These are phyloP conservation scores for Xylogone sp. DNA, from an alignment of 2,329 filamentous ascomycete genomes.

Conservation along the genomic window DNA sequence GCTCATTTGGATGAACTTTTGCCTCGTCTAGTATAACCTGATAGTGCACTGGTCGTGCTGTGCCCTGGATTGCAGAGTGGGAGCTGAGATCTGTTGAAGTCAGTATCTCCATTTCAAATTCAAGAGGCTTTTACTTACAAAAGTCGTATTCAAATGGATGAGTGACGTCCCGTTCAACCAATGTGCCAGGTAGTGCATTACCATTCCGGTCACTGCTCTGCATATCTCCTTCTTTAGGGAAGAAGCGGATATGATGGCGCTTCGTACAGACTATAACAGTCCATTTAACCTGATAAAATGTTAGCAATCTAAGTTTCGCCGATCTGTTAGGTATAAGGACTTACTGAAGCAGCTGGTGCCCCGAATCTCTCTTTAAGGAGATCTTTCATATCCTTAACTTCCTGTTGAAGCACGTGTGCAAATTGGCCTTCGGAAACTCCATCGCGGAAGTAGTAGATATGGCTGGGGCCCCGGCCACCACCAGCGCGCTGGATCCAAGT, in stretches of 20 bases:
- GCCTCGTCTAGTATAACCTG: constrained; percentile 84
- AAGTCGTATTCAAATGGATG: constrained; percentile 91
- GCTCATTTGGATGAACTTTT: constrained; percentile 57
- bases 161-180: constrained; percentile 87
- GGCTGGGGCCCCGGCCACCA: constrained; percentile 53
- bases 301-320: constrained; percentile 5
- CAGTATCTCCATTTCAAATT: not conserved
- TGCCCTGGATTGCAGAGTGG: constrained; percentile 85
- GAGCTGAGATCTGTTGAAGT: constrained; percentile 50
- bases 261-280: constrained; percentile 89
- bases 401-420: constrained; percentile 70
- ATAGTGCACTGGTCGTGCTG: constrained; percentile 88
- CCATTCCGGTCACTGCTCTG: constrained; percentile 64
- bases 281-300: constrained; percentile 48
- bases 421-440: constrained; percentile 90
- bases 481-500: constrained; percentile 60
- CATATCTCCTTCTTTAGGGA: constrained; percentile 58
- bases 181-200: constrained; percentile 80
- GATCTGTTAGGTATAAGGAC: constrained; percentile 1
- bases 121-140: constrained; percentile 35
- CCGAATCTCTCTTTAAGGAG: constrained; percentile 41
- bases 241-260: constrained; percentile 91
- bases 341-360: constrained; percentile 21
- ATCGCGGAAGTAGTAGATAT: constrained; percentile 90
- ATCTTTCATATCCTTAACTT: constrained; percentile 67